Percentiles rank a stretch among this genome's conserved stretches.
phyloP scores from a whole-genome alignment of 2,329 filamentous ascomycete species.

The Clarireedia sp. region DNA sequence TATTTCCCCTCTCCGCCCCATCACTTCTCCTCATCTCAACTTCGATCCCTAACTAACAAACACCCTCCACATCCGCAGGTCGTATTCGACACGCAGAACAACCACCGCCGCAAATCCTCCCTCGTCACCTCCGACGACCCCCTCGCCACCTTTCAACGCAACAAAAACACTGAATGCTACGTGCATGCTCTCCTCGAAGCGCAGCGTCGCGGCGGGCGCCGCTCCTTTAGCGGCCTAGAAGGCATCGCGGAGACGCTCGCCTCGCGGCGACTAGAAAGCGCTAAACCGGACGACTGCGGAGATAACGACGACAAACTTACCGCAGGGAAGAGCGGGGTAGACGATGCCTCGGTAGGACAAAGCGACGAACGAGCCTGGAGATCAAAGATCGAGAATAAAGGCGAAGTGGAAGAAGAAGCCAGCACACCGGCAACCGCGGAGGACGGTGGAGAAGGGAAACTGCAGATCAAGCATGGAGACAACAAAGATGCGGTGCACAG shows the following conservation, averaged over 20 bases:
- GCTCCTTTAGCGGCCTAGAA: constrained; percentile 27
- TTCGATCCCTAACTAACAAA: not conserved
- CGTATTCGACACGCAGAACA: constrained; percentile 52
- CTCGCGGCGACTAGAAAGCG: constrained; percentile 12
- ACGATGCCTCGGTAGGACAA: constrained; percentile 35
- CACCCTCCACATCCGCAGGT: constrained; percentile 34
- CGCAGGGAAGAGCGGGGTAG: not conserved
- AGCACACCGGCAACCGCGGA: not conserved
- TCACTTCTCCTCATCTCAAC: not conserved
- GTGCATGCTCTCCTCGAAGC: constrained; percentile 58
- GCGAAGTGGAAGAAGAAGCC: constrained; percentile 4
- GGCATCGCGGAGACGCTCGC: constrained; percentile 24
- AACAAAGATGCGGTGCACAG: constrained; percentile 36
- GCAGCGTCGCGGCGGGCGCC: constrained; percentile 34
- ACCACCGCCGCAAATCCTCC: constrained; percentile 59
- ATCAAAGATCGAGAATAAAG: constrained; percentile 17
- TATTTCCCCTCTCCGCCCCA: not conserved
- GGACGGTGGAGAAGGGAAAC: constrained; percentile 11
- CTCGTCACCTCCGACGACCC: constrained; percentile 45
- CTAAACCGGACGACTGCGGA: constrained; percentile 3
- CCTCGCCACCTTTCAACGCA: constrained; percentile 31
- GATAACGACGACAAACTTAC: not conserved
- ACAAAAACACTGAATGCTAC: constrained; percentile 48
- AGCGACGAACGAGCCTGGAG: constrained; percentile 50
- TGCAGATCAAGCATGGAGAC: constrained; percentile 8